Base-by-base conservation (phyloP, 1,284 basidiomycete genomes). In the Melanopsichium pennsylvanicum region DNA sequence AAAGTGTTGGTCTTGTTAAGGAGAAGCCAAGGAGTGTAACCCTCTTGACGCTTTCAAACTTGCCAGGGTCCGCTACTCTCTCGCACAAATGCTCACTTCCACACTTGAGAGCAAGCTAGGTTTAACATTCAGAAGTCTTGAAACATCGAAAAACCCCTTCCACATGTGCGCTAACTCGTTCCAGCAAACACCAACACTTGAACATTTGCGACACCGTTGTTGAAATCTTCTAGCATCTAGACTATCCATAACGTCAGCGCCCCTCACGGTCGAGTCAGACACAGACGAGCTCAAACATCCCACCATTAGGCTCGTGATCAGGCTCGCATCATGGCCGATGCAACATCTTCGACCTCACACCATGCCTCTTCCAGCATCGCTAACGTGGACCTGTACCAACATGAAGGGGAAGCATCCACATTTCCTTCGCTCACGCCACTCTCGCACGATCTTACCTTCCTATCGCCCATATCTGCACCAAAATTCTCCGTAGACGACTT, bases 401-500 rank as follows among this genome's bases (percentile, higher is more conserved):
- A 35, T 37, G 33, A 46, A 22, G 45, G 26, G 10, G 34, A 31
- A 22, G 13, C 47, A 21, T 44, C 46, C 9, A 50, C 45, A 4
- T 70, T 95, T 15, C 92, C 92, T 7, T 85, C 87, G 46, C 87
- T 89, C 75, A 82, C 87, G 9, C 90, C 92, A 26, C 85, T 95
- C 38, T 89, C 90, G 3, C 92, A 93, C 75, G 82, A 86, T 70
- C 90, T 94, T 78, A 84, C 87, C 6, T 86, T 89, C 63, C 85
- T 96, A 25, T 86, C 86, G 3, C 85, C 87, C 0, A 83, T 86
- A 2, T 32, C 48, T 5, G 34, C 68, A 3, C 50, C 70, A 8
- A 48, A 27, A 8, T 97, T 94, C 82, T 85, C 91, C 74, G 88
- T 92, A 23, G 93, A 97, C 77, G 86, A 87, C 2, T 97, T 97